Percentiles rank a stretch among this genome's conserved stretches.
phyloP scores from a whole-genome alignment of 371 early-diverging fungal genomes.

The Zancudomyces culisetae region DNA sequence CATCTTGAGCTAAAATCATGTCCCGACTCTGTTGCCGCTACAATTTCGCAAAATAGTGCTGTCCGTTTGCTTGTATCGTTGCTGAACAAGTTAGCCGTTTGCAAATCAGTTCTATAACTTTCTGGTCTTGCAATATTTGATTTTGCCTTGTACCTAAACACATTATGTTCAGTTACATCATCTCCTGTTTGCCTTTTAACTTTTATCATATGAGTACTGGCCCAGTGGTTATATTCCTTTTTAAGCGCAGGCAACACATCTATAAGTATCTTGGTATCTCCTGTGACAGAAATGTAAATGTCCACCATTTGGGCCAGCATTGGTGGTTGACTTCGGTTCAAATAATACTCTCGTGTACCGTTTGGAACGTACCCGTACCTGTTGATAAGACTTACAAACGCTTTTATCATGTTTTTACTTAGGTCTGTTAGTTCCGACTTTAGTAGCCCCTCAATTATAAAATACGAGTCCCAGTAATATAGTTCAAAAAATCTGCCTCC shows the following conservation, averaged over 20 bases:
- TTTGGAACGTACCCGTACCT: constrained; percentile 70
- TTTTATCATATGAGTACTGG: constrained; percentile 28
- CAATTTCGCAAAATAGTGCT: constrained; percentile 41
- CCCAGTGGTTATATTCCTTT: constrained; percentile 53
- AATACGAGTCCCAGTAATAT: constrained; percentile 86
- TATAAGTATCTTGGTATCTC: constrained; percentile 28
- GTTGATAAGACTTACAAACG: constrained; percentile 27
- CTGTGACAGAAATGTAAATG: constrained; percentile 31
- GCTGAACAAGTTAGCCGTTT: constrained; percentile 21
- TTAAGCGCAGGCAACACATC: constrained; percentile 33
- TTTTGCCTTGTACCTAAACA: constrained; percentile 37
- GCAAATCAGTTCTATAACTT: constrained; percentile 49
- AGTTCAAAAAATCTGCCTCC: constrained; percentile 81
- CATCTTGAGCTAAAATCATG: constrained; percentile 68
- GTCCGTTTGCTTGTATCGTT: constrained; percentile 15
- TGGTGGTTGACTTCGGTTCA: constrained; percentile 79
- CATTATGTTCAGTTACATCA: constrained; percentile 2
- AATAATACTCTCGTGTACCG: constrained; percentile 68
- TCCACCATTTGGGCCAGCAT: constrained; percentile 53
- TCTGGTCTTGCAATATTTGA: constrained; percentile 54
- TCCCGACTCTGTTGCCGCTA: constrained; percentile 73
- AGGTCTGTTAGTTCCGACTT: constrained; percentile 36
- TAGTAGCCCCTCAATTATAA: constrained; percentile 60
- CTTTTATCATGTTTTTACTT: constrained; percentile 38
- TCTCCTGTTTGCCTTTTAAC: constrained; percentile 7